phyloP scores from a whole-genome alignment of 345 rosid species.

The Eucalyptus marginata region DNA sequence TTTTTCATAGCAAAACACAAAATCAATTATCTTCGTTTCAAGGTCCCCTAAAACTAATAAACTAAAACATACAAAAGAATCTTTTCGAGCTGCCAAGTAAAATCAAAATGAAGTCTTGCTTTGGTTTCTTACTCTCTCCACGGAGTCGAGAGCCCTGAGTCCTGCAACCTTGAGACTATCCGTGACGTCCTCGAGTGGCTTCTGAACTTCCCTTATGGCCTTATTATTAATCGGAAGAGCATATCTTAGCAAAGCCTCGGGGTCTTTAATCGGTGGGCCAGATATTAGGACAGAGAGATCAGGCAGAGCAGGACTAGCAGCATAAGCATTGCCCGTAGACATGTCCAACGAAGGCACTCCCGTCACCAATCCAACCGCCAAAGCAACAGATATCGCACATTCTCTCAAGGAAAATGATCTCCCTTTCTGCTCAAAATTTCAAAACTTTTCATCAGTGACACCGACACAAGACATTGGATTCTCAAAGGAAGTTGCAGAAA shows the following conservation, averaged over 20 bases:
- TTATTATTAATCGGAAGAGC: slow-evolving; percentile 87
- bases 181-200: slow-evolving; percentile 90
- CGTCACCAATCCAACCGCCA: slow-evolving; percentile 56
- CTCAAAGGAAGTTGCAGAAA: background rate
- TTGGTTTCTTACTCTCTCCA: slow-evolving; percentile 55
- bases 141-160: slow-evolving; percentile 82
- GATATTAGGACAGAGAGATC: slow-evolving; percentile 82
- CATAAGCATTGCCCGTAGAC: slow-evolving; percentile 29
- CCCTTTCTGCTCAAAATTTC: slow-evolving; percentile 31
- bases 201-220: slow-evolving; percentile 90
- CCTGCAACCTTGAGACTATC: slow-evolving; percentile 90
- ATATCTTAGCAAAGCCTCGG: slow-evolving; percentile 67
- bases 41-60: background rate
- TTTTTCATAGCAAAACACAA: background rate
- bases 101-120: background rate
- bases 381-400: slow-evolving; percentile 64
- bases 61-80: background rate
- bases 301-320: slow-evolving; percentile 44
- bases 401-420: slow-evolving; percentile 49
- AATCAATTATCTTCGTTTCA: background rate
- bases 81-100: background rate
- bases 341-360: slow-evolving; percentile 37
- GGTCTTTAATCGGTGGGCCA: slow-evolving; percentile 96
- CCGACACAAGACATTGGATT: background rate
- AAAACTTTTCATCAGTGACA: background rate